Percentiles rank a stretch among this genome's conserved stretches.
Conservation (phyloP, 1,284 basidiomycete genomes). For the Pseudozyma hubeiensis region DNA sequence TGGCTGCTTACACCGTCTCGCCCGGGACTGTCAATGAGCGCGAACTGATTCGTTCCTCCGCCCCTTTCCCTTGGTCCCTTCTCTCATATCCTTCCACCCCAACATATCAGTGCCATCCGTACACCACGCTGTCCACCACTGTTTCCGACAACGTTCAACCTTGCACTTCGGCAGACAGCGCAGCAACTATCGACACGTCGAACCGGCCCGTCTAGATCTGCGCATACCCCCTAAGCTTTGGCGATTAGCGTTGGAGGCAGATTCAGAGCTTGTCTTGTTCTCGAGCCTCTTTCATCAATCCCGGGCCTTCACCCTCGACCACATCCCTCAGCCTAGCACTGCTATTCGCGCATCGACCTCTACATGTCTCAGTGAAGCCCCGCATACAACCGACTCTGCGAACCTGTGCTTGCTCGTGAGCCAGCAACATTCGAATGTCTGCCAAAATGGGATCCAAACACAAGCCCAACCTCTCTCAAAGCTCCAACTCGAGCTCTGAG, state of each 20-base stretch:
- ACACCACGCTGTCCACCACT: no score
- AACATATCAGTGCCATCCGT: background rate
- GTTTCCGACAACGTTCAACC: no score
- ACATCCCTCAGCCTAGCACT: no score
- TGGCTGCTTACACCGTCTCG: background rate
- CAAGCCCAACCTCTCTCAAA: slow-evolving; percentile 37
- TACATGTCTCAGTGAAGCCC: slow-evolving; percentile 9
- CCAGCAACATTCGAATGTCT: background rate
- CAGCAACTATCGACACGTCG: no score
- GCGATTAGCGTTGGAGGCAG: no score
- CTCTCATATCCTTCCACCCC: background rate
- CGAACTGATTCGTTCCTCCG: background rate
- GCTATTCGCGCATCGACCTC: background rate
- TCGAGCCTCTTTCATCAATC: no score
- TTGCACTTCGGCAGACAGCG: no score
- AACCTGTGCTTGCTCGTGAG: slow-evolving; percentile 10
- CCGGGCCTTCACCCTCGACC: no score
- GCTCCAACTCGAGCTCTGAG: slow-evolving; percentile 42
- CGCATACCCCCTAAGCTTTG: no score
- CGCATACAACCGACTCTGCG: slow-evolving; percentile 21
- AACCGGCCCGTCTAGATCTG: no score
- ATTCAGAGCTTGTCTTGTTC: no score
- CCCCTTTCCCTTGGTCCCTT: background rate
- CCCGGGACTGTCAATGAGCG: slow-evolving; percentile 1
- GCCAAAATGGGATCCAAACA: slow-evolving; percentile 39